Percentiles rank a stretch among this genome's conserved stretches.
Conservation (phyloP, 208 protist species). For the Blastocrithidia nonstop region DNA sequence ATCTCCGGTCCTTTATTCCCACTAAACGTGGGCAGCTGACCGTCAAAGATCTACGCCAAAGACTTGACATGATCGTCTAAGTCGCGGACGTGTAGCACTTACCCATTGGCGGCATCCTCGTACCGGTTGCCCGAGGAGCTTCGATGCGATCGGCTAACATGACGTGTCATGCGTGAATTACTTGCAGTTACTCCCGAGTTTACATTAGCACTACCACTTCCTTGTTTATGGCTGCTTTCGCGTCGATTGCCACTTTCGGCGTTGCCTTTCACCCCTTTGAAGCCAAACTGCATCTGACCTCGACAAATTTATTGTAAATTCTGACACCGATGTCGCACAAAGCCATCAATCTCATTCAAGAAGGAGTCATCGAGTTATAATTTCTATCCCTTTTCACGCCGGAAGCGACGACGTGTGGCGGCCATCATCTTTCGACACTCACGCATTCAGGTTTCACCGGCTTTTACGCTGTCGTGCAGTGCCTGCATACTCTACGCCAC, state of each 20-base stretch:
- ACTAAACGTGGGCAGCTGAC: constrained; percentile 85
- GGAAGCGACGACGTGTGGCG: constrained; percentile 65
- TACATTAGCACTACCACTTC: constrained; percentile 6
- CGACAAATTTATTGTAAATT: constrained; percentile 95
- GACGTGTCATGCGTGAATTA: background rate
- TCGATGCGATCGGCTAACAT: constrained; percentile 1
- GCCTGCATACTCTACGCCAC: constrained; percentile 82
- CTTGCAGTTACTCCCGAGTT: constrained; percentile 1
- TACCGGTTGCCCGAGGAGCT: constrained; percentile 7
- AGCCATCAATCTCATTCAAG: constrained; percentile 95
- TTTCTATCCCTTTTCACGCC: constrained; percentile 70
- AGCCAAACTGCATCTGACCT: constrained; percentile 93
- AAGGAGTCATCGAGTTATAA: constrained; percentile 89
- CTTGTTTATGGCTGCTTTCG: constrained; percentile 4
- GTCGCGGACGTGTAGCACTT: constrained; percentile 43
- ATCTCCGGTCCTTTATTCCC: constrained; percentile 92
- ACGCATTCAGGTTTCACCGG: constrained; percentile 87
- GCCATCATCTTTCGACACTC: constrained; percentile 80
- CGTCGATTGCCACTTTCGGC: constrained; percentile 4
- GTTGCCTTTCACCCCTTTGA: constrained; percentile 26
- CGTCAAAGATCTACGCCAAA: constrained; percentile 33
- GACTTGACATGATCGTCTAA: constrained; percentile 23
- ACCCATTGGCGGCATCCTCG: constrained; percentile 11
- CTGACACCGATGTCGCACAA: constrained; percentile 92
- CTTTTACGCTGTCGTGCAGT: constrained; percentile 81